These are phyloP conservation scores for Mallotus repandus DNA, from an alignment of 441 rosid genomes.

Conservation along the genomic window DNA sequence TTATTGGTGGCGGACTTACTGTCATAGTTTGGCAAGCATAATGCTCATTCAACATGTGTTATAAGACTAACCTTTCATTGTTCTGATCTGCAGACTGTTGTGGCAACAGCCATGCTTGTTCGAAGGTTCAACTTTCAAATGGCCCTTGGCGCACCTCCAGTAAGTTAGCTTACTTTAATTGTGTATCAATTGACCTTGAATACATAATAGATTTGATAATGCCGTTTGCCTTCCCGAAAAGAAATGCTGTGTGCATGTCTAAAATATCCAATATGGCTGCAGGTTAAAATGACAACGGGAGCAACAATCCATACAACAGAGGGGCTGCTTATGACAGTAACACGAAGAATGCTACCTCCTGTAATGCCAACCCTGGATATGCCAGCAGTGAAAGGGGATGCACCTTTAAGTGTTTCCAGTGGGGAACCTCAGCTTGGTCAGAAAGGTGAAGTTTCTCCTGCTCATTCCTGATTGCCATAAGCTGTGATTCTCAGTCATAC, in stretches of 20 bases:
- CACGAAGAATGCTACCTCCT: conserved; percentile 56
- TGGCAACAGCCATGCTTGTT: conserved; percentile 90
- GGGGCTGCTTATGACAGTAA: conserved; percentile 74
- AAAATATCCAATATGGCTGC: conserved; percentile 22
- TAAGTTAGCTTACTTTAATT: conserved; percentile 31
- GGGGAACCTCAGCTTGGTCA: conserved; percentile 37
- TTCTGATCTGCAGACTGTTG: conserved; percentile 56
- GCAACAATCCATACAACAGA: conserved; percentile 97
- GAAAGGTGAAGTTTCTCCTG: conserved; percentile 59
- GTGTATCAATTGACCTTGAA: background rate
- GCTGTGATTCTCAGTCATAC: too few species aligned
- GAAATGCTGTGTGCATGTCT: too few species aligned
- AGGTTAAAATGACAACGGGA: conserved; percentile 98
- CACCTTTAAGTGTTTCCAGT: conserved; percentile 20
- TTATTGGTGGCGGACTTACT: background rate
- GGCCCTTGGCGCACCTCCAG: conserved; percentile 89
- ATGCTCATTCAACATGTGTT: background rate
- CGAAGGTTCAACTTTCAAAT: conserved; percentile 75
- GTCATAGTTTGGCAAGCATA: background rate
- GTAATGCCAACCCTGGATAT: conserved; percentile 44
- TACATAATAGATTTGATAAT: background rate
- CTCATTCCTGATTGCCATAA: conserved; percentile 36
- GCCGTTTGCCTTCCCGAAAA: background rate
- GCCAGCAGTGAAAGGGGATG: conserved; percentile 35
- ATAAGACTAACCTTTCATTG: too few species aligned